These are phyloP conservation scores for Carex myosuroides DNA, from an alignment of 176 grass and related monocot genomes.

Conservation along the genomic window DNA sequence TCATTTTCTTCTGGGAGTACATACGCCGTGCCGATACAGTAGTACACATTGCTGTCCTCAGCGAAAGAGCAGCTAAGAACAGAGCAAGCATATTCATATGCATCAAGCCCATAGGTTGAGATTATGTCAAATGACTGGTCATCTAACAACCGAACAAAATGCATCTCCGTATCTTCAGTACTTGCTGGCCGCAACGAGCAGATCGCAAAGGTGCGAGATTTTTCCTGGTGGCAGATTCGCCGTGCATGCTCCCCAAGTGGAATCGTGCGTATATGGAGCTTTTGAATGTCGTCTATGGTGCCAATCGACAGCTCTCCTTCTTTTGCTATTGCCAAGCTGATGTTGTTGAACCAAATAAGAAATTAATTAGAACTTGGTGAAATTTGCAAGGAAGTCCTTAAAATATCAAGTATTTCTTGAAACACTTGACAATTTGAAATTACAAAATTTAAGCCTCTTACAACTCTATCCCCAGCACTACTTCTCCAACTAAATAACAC, in stretches of 20 bases:
- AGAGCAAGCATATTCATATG: conserved; percentile 78
- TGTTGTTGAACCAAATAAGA: not conserved
- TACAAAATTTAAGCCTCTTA: not conserved
- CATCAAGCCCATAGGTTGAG: conserved; percentile 62
- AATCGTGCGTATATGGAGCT: conserved; percentile 88
- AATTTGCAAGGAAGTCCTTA: not conserved
- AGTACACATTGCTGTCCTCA: conserved; percentile 82
- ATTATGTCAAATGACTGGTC: conserved; percentile 87
- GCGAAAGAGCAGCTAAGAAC: conserved; percentile 86
- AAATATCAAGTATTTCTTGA: not conserved
- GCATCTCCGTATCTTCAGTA: conserved; percentile 66
- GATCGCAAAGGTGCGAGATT: conserved; percentile 69
- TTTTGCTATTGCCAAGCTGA: conserved; percentile 93
- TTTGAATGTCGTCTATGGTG: conserved; percentile 86
- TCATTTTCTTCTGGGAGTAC: conserved; percentile 92
- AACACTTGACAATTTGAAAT: not conserved
- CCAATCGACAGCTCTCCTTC: conserved; percentile 92
- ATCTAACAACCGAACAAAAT: conserved; percentile 75
- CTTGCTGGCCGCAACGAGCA: conserved; percentile 53
- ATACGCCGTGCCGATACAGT: conserved; percentile 89
- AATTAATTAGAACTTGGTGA: conserved; percentile 4
- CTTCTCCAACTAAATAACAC: not conserved
- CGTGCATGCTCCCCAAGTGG: conserved; percentile 80
- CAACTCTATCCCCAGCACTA: not conserved
- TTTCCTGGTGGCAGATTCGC: conserved; percentile 82